Percentiles rank a stretch among this genome's conserved stretches.
phyloP scores from a whole-genome alignment of 805 yeast genomes.

The Kluyveromyces siamensis region DNA sequence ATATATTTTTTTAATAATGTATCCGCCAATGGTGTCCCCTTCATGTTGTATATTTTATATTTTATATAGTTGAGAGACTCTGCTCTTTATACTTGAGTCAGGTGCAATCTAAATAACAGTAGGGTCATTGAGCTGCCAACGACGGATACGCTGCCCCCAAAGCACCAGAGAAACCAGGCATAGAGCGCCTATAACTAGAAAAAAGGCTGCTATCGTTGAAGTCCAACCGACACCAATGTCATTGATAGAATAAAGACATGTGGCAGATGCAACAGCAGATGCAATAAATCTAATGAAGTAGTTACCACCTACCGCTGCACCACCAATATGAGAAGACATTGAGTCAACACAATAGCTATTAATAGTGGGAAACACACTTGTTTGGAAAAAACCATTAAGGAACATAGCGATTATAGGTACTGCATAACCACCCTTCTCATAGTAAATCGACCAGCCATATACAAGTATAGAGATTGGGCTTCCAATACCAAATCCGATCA shows the following conservation, averaged over 20 bases:
- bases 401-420: constrained; percentile 44
- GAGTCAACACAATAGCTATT: constrained; percentile 54
- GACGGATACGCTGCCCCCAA: constrained; percentile 29
- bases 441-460: constrained; percentile 48
- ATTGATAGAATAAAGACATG: constrained; percentile 38
- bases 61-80: too few relatives aligned
- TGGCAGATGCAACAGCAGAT: constrained; percentile 43
- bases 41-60: too few relatives aligned
- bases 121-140: background rate
- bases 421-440: constrained; percentile 45
- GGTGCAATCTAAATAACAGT: background rate
- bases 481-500: constrained; percentile 33
- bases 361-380: constrained; percentile 41
- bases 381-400: constrained; percentile 41
- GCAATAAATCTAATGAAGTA: constrained; percentile 42
- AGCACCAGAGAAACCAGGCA: constrained; percentile 28
- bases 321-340: constrained; percentile 39
- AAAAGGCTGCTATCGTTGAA: constrained; percentile 40
- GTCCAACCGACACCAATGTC: constrained; percentile 51
- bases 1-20: too few relatives aligned
- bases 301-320: constrained; percentile 49
- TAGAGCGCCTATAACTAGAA: constrained; percentile 32
- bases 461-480: constrained; percentile 38
- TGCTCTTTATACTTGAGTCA: background rate
- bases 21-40: too few relatives aligned